Base-by-base conservation (phyloP, 2,329 filamentous ascomycete species). In the Neoscytalidium dimidiatum region DNA sequence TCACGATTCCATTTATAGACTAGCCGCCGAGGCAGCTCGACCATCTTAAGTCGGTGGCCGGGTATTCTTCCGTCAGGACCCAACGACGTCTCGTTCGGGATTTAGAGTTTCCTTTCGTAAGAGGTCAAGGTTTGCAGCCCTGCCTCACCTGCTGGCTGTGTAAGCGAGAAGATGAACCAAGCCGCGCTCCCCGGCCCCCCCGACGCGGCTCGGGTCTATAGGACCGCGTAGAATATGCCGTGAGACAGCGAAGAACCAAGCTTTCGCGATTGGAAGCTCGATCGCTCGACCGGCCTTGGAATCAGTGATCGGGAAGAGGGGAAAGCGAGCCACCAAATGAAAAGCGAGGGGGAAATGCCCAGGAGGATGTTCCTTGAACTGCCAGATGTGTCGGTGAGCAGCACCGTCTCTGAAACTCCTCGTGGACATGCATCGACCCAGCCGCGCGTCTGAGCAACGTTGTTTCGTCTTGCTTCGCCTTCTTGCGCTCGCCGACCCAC, bases 21-120 rank as follows among this genome's bases (percentile, higher is more conserved):
- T 46, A 46, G 56, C 29, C 28, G 56, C 56, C 41, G 56, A 17
- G 19, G 19, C 23, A 14, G 35, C 51, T 56, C 9, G 19, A 5
- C n/a, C 21, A 41, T 21, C 53, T 26, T 29, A 38, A 11, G 21
- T 11, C 13, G 19, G 14, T 11, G 21, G 19, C 44, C 46, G 46
- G 46, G 46, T 11, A 9, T 51, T 29, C 46, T 51, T 31, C 17
- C 53, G 33, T 5, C 35, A 23, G 21, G 35, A 58, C 14, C 35
- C 23, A 43, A 57, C 53, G 26, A 29, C 53, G 35, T 28, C 21
- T 26, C 23, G 17, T 28, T n/a, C 53, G 13, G 21, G 14, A 57
- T 35, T 57, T 57, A 52, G 41, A 60, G 26, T 60, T 56, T 56
- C n/a, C 46, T 58, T 44, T 29, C 26, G 41, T 60, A 44, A 46